Conservation (phyloP, 2,329 filamentous ascomycete species). For the Dendryphion nanum region DNA sequence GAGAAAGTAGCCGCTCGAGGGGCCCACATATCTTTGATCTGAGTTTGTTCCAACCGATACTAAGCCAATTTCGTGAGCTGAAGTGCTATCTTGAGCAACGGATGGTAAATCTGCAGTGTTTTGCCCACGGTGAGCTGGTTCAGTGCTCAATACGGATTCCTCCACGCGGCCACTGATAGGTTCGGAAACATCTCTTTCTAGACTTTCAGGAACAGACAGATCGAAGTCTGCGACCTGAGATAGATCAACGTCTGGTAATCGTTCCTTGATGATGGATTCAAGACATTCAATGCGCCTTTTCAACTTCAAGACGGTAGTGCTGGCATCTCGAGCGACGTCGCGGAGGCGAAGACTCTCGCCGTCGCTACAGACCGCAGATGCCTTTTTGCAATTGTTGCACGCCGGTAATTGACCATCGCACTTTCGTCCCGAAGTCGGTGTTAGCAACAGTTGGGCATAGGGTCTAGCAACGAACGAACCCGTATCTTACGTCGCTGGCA, state of each 20-base stretch:
- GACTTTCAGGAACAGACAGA: neutral
- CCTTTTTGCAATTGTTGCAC: slow-evolving; percentile 13
- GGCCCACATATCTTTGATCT: slow-evolving; percentile 54
- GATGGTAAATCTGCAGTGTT: neutral
- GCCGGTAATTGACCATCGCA: slow-evolving; percentile 11
- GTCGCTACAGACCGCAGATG: slow-evolving; percentile 8
- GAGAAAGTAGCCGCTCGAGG: slow-evolving; percentile 56
- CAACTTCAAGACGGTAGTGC: slow-evolving; percentile 2
- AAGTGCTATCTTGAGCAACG: neutral
- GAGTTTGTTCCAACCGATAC: slow-evolving; percentile 50
- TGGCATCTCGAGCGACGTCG: slow-evolving; percentile 1
- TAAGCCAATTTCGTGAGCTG: slow-evolving; percentile 52
- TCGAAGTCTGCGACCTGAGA: neutral
- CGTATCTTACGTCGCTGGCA: slow-evolving; percentile 15
- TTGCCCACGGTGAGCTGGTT: too few species aligned
- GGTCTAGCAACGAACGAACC: slow-evolving; percentile 3
- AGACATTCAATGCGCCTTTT: slow-evolving; percentile 10
- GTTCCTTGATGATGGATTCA: slow-evolving; percentile 12
- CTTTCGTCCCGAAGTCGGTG: slow-evolving; percentile 2
- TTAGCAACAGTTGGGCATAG: neutral
- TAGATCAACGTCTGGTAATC: slow-evolving; percentile 10
- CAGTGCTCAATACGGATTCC: neutral
- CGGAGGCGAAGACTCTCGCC: slow-evolving; percentile 12
- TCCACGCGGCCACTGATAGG: neutral
- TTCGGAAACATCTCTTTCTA: neutral